phyloP scores from a whole-genome alignment of 306 rosid species.

The Carpinus fangiana region DNA sequence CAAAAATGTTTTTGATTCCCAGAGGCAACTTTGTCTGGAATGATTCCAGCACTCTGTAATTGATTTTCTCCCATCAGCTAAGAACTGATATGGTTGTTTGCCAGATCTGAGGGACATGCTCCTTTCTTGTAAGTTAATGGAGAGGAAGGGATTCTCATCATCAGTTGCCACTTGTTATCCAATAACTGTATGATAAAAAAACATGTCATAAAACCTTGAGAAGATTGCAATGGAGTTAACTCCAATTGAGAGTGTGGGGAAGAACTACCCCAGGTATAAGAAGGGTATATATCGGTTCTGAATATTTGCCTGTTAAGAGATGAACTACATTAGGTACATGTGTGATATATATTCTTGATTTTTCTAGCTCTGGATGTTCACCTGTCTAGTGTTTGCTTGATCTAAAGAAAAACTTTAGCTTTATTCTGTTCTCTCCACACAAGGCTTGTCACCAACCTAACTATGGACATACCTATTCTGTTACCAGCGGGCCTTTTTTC shows the following conservation, averaged over 20 bases:
- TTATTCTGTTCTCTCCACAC: not conserved
- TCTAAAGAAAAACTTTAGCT: not conserved
- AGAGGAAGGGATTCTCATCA: not conserved
- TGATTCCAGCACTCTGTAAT: not conserved
- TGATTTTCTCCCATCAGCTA: not conserved
- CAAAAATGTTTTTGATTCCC: not conserved
- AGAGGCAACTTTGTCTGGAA: not conserved
- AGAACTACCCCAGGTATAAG: too few species aligned
- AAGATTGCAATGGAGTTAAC: not conserved
- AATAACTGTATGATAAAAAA: not conserved
- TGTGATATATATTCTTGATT: not conserved
- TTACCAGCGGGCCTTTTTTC: not conserved
- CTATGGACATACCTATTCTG: not conserved
- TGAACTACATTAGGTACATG: not conserved
- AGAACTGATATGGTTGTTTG: not conserved
- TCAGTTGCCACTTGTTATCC: not conserved
- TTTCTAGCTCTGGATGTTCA: not conserved
- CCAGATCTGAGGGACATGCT: not conserved
- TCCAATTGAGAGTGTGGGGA: not conserved
- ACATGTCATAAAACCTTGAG: not conserved
- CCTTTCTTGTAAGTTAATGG: not conserved
- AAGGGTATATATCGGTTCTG: not conserved
- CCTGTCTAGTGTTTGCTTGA: not conserved
- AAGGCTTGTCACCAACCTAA: not conserved
- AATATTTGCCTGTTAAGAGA: not conserved